Base-by-base conservation (phyloP, 805 yeast genomes). In the Candida anglica region DNA sequence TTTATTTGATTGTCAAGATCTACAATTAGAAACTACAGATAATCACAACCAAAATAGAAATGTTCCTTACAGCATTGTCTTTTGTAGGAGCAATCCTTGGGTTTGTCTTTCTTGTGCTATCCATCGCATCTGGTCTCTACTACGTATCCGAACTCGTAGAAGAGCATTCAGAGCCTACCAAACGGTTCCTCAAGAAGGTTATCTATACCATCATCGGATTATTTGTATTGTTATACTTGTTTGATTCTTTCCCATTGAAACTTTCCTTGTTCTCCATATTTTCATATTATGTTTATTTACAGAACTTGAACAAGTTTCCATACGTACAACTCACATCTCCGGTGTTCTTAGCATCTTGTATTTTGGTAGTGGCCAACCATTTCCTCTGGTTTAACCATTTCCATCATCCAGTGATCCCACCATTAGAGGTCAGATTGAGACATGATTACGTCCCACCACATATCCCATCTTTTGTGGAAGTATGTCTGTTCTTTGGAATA, bases 401-500 rank as follows among this genome's bases (percentile, higher is more conserved):
- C 66, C 79, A 78, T 43, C 70, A 78, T 39, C 82, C 86, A 27
- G 68, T 73, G 30, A 69, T 85, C 18, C 91, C 95, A 8, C 80
- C 93, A 25, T 71, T 82, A 43, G 69, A 71, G 40, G 74, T 67
- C 43, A 57, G 84, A 46, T 63, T 81, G 49, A 69, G 63, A 43
- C 72, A 85, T 31, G 69, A 70, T 31, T 81, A 79, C 49, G 60
- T 60, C 15, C 75, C 85, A 30, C 84, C 83, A 10, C 73, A 76
- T 29, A 74, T 86, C 34, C 95, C 95, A 2, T 70, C 83, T 9
- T 91, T 91, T 52, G 69, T 88, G 1, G 96, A 93, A 53, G 86
- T 93, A 3, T 86, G 96, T n/a, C 83, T 96, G 3, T 93, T 93
- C 57, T 89, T 93, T 53, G 98, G 96, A 1, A 61, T 93, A 27